Evolutionary conservation across 2,329 filamentous ascomycete species (phyloP).

Genomic region (Cyanodermella asteris): DNA sequence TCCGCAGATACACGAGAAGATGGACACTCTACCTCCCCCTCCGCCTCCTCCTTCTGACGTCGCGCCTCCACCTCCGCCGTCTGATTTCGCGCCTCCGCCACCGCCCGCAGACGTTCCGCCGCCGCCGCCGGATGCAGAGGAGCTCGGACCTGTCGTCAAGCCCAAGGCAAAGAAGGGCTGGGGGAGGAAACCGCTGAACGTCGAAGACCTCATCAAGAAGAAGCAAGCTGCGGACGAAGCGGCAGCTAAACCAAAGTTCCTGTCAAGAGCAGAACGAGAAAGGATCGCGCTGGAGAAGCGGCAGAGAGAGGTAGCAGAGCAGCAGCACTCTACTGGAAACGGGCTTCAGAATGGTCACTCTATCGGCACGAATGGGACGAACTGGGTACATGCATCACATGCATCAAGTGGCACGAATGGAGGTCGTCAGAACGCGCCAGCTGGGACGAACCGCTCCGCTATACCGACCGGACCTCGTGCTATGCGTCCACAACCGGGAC

Average conservation of each 20-base stretch:
- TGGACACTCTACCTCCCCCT: too few relatives aligned
- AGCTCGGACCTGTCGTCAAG: conserved; percentile 9
- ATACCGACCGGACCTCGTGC: conserved; percentile 26
- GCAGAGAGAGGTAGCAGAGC: conserved; percentile 46
- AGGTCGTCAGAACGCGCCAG: conserved; percentile 20
- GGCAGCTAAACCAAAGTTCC: conserved; percentile 68
- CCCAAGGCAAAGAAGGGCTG: conserved; percentile 34
- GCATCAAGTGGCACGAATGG: conserved; percentile 10
- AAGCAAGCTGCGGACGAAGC: conserved; percentile 73
- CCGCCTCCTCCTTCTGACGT: conserved; percentile 66
- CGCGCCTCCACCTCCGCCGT: conserved; percentile 83
- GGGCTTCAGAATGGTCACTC: conserved; percentile 6
- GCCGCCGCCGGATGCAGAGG: conserved; percentile 17
- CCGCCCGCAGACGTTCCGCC: conserved; percentile 21
- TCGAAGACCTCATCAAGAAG: conserved; percentile 66
- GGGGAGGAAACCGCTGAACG: conserved; percentile 40
- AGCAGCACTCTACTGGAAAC: conserved; percentile 20
- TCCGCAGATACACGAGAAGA: too few relatives aligned
- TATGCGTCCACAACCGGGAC: conserved; percentile 26
- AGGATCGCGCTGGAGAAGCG: conserved; percentile 58
- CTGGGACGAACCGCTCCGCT: conserved; percentile 27
- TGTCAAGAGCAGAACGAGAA: conserved; percentile 66
- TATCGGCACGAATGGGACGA: conserved; percentile 8
- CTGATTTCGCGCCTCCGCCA: conserved; percentile 47
- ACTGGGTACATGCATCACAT: conserved; percentile 1